Base-by-base conservation (phyloP, 2,329 filamentous ascomycete genomes). In the Plectosphaerella plurivora region DNA sequence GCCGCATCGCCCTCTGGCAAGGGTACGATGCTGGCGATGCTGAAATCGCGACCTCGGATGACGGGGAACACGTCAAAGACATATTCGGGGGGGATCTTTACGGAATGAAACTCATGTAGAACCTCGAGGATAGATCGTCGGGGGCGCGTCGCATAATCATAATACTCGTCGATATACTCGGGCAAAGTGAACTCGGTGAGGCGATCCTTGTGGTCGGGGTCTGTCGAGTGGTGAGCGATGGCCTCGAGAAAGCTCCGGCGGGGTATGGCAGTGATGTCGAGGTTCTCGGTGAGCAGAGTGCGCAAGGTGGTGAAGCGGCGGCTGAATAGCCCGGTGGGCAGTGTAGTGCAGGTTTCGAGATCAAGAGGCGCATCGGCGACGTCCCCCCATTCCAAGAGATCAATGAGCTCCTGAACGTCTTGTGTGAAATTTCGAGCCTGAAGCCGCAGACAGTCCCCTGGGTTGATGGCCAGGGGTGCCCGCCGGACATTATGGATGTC, bases 101-200 rank as follows among this genome's bases (percentile, higher is more conserved):
- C 87, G 0, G 83, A 87, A 42, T 88, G 81, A 61, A 99, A 99
- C 61, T 99, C 94, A 52, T 93, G 86, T 25, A 99, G 79, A 4
- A 96, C 87, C 69, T 99, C 94, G 6, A 99, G 75, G 53, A 97
- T 96, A 53, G 89, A 95, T 35, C 94, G 86, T 35, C 91, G 86
- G 1, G 93, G 89, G 9, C 94, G 85, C 0, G 92, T 92, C 1
- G 94, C 94, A 65, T 99, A 99, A 70, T 99, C 93, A 72, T 90
- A 97, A 52, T 96, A 86, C 61, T 99, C 94, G 60, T 97, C 91
- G 6, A 93, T 83, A 61, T 87, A 89, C 45, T 88, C 81, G 0
- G 90, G 84, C 61, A 88, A 82, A 1, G 85, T 86, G 61, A 99
- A 94, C 64, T 99, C 94, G 9, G 87, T 69, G 0, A 99, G 80